Evolutionary conservation across 1,139 yeast genomes (phyloP), one percentile per base, ranked within the genome.

Genomic region (Geotrichum candidum): DNA sequence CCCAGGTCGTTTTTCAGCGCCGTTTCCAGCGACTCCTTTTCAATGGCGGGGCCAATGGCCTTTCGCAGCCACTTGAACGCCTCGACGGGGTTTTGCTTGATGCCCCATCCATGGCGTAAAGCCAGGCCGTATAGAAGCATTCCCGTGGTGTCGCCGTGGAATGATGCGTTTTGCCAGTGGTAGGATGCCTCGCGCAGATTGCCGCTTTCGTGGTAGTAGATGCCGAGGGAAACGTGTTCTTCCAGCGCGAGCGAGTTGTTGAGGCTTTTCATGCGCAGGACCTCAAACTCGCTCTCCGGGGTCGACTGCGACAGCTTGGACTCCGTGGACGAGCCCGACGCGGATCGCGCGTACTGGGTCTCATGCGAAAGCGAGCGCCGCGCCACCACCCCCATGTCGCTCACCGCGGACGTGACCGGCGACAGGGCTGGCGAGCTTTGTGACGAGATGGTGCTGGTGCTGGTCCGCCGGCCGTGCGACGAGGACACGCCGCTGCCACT

Each of bases 51-150:
- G 27, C 79, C 80, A 66, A 72, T 73, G 0, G 86, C 84, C 61
- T 72, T 73, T 65, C 83, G 80, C 4, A 89, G 76, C 89, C 91
- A 87, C 63, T 78, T 76, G 54, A 86, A 77, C 1, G 91, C 83
- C 61, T 80, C 82, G 15, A 75, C 69, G 55, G 83, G 82, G 70
- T 86, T 86, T 63, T 80, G 82, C 35, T 83, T 79, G 18, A 86
- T 84, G 0, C 96, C 96, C 74, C 85, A 85, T 0, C 95, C 96
- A 62, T 82, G 78, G 61, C 88, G 77, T 41, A 88, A 74, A 0
- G 94, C 87, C 67, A 87, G 74, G 0, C 92, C 90, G 70, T 88
- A 88, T 50, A 87, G 72, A 56, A 85, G 80, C 87, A 85, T 87
- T 0, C 94, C 96, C 54, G 86, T 84, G 66, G 79, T 79, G 66